Base-by-base conservation (phyloP, 208 protist genomes). In the Phytomonas sp. region DNA sequence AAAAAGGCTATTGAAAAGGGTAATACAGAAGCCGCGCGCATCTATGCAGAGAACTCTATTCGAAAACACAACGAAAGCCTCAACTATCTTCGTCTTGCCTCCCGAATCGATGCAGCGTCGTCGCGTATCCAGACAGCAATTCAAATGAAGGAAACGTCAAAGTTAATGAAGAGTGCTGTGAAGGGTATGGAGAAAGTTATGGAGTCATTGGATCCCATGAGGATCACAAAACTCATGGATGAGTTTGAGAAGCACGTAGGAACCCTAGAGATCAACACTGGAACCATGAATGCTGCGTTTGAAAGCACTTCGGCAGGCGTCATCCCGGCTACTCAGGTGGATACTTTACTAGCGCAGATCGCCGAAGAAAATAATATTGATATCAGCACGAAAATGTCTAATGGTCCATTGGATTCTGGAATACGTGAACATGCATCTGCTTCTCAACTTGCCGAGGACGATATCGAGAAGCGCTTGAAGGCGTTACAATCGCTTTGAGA, bases 1-100 rank as follows among this genome's bases (percentile, higher is more conserved):
- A 98, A 98, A 73, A 92, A 86, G 77, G 93, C 97, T 15, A 94
- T 99, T 31, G 94, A 99, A 77, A 97, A 98, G 80, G 94, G 94
- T 56, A 98, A 99, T 87, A 82, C 89, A 4, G 97, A 99, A 61
- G 97, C 96, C 2, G 98, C 98, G n/a, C 88, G 97, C 66, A 99
- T 99, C 62, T 99, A 99, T 84, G 97, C 98, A 13, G 88, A 99
- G 80, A 99, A 99, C 72, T 88, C 97, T 0, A 99, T 99, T 66
- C 82, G 98, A 11, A 98, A 99, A 79, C 88, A 97, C 73, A 98
- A 97, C 66, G 94, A 99, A 75, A 68, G 76, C 28, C 73, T 98
- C 20, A 99, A 99, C 82, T 99, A 97, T 79, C 82, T 99, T 20
- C 76, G 96, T 30, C 89, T 99, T 59, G 68, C 93, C 61, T 96